A percentile compares a stretch with the other conserved stretches of the same genome.
These are phyloP conservation scores for Coniochaeta hoffmannii DNA, from an alignment of 2,329 filamentous ascomycete species.

Conservation along the genomic window DNA sequence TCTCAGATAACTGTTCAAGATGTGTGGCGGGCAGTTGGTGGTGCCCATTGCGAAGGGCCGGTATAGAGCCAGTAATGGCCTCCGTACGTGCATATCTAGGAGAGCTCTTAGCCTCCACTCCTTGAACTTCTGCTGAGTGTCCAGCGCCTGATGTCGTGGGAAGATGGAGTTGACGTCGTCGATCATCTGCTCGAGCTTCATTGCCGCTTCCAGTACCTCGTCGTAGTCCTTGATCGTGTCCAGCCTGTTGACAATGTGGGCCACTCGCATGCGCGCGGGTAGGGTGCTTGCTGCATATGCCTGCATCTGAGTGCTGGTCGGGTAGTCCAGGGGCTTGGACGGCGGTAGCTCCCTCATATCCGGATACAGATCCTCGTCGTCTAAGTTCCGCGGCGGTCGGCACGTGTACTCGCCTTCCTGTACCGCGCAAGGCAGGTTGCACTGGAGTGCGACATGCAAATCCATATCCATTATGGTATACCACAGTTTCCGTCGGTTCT, in stretches of 20 bases:
- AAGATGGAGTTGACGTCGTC: conserved; percentile 48
- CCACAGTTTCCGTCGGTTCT: conserved; percentile 48
- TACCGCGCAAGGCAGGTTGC: conserved; percentile 42
- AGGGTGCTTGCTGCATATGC: conserved; percentile 46
- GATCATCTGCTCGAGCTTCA: conserved; percentile 44
- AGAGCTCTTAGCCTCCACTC: conserved; percentile 44
- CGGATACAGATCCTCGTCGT: conserved; percentile 41
- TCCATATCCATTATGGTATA: conserved; percentile 51
- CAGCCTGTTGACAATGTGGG: conserved; percentile 41
- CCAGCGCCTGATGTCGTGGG: conserved; percentile 34
- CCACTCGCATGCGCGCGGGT: conserved; percentile 39
- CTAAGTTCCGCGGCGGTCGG: conserved; percentile 43
- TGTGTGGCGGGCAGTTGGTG: conserved; percentile 40
- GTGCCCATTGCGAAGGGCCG: conserved; percentile 47
- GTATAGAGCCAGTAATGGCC: conserved; percentile 44
- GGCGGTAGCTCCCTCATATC: conserved; percentile 41
- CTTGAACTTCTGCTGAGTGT: conserved; percentile 36
- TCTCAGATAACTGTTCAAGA: conserved; percentile 43
- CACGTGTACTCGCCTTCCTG: conserved; percentile 48
- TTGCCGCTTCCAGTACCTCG: conserved; percentile 44
- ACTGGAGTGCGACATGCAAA: conserved; percentile 44
- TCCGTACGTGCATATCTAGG: conserved; percentile 44
- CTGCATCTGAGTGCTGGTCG: conserved; percentile 46
- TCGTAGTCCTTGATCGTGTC: conserved; percentile 45
- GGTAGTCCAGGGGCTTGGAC: conserved; percentile 41